Evolutionary conservation across 805 yeast genomes (phyloP).

Genomic region (Pichia heedii): DNA sequence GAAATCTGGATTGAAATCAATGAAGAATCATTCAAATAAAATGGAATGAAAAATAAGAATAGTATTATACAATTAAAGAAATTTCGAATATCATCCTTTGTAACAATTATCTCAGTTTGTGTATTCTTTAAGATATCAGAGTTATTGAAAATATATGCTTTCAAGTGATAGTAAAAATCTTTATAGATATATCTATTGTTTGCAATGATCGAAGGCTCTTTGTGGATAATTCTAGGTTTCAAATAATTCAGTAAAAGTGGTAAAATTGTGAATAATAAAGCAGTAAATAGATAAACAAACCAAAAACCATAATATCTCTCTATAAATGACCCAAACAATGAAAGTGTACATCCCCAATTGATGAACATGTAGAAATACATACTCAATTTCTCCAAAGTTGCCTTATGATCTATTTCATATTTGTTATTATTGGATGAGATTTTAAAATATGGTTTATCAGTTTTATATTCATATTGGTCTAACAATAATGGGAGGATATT

Average conservation of each 20-base stretch:
- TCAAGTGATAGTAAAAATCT: slow-evolving; percentile 3
- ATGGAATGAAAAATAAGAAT: slow-evolving; percentile 33
- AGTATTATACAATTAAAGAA: slow-evolving; percentile 37
- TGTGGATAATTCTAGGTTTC: slow-evolving; percentile 27
- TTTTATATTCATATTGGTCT: slow-evolving; percentile 54
- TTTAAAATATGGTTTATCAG: slow-evolving; percentile 40
- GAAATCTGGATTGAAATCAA: slow-evolving; percentile 39
- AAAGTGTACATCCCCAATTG: slow-evolving; percentile 44
- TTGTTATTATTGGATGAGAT: slow-evolving; percentile 35
- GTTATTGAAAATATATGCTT: not conserved
- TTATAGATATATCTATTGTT: slow-evolving; percentile 14
- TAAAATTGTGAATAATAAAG: slow-evolving; percentile 40
- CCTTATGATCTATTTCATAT: slow-evolving; percentile 45
- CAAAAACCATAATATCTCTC: slow-evolving; percentile 43
- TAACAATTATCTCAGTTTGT: slow-evolving; percentile 7
- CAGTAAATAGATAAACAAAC: slow-evolving; percentile 43
- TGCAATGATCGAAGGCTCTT: slow-evolving; percentile 6
- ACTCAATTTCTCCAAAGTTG: slow-evolving; percentile 31
- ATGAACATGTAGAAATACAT: slow-evolving; percentile 44
- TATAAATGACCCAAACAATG: slow-evolving; percentile 38
- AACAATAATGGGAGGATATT: slow-evolving; percentile 39
- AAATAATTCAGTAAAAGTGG: slow-evolving; percentile 35
- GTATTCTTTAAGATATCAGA: not conserved
- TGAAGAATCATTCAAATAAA: slow-evolving; percentile 37
- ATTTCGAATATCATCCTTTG: slow-evolving; percentile 33